Percentiles rank a stretch among this genome's conserved stretches.
phyloP scores from a whole-genome alignment of 345 rosid genomes.

The Hypericum androsaemum region DNA sequence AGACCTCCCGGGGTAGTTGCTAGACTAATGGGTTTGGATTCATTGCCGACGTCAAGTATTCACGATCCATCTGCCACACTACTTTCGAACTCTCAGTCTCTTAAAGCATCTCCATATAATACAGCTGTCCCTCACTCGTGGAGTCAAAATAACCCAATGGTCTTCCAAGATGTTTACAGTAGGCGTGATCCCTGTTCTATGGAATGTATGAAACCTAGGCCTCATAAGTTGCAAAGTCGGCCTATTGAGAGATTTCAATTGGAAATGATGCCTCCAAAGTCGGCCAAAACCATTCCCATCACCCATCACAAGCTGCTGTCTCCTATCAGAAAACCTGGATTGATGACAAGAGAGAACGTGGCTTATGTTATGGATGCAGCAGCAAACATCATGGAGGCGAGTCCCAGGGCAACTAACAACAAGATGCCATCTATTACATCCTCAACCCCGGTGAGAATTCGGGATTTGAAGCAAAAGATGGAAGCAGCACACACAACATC shows the following conservation, averaged over 20 bases:
- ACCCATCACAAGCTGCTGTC: constrained; percentile 66
- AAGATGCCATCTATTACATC: constrained; percentile 37
- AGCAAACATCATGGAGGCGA: constrained; percentile 68
- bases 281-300: constrained; percentile 48
- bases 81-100: constrained; percentile 21
- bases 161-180: constrained; percentile 22
- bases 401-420: constrained; percentile 33
- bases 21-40: constrained; percentile 90
- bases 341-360: constrained; percentile 38
- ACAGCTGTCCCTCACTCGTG: constrained; percentile 22
- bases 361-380: constrained; percentile 69
- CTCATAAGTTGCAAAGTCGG: constrained; percentile 30
- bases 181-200: constrained; percentile 28
- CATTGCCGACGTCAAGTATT: constrained; percentile 50
- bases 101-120: constrained; percentile 23
- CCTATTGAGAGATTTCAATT: constrained; percentile 70
- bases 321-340: constrained; percentile 59
- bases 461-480: constrained; percentile 66
- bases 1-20: constrained; percentile 89
- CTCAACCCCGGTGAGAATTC: constrained; percentile 61
- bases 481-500: constrained; percentile 47
- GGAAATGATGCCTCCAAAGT: constrained; percentile 68
- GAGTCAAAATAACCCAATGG: constrained; percentile 35
- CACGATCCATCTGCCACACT: constrained; percentile 32
- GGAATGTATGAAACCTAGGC: constrained; percentile 30